A percentile compares a stretch with the other conserved stretches of the same genome.
phyloP scores from a whole-genome alignment of 176 grass and related monocot genomes.

The Carex scoparia region DNA sequence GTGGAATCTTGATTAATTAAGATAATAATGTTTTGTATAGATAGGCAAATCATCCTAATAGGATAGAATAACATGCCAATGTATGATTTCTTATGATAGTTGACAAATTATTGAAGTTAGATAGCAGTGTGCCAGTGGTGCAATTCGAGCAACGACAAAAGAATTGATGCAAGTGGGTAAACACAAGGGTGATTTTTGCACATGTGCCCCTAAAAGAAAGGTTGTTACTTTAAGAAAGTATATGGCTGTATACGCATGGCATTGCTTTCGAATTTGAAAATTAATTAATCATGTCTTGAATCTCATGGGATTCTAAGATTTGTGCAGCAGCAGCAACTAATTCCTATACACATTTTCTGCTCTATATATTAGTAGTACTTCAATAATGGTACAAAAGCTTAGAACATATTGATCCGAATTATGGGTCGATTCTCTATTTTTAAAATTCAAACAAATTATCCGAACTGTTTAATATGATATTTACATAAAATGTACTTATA shows the following conservation, averaged over 20 bases:
- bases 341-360: neutral
- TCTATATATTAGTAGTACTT: neutral
- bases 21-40: neutral
- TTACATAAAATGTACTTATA: too few relatives aligned
- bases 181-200: neutral
- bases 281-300: neutral
- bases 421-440: too few relatives aligned
- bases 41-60: slow-evolving; percentile 9
- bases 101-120: slow-evolving; percentile 20
- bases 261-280: neutral
- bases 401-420: too few relatives aligned
- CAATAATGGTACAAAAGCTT: neutral
- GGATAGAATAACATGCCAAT: slow-evolving; percentile 13
- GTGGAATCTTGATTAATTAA: slow-evolving; percentile 5
- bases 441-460: too few relatives aligned
- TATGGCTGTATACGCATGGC: neutral
- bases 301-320: neutral
- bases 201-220: neutral
- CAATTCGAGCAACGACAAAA: slow-evolving; percentile 3
- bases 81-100: neutral
- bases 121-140: neutral
- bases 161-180: neutral
- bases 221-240: neutral
- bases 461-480: too few relatives aligned
- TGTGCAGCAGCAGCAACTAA: neutral